Evolutionary conservation across 164 flowering plant genomes (phyloP).

Genomic region (Chimonanthus praecox): DNA sequence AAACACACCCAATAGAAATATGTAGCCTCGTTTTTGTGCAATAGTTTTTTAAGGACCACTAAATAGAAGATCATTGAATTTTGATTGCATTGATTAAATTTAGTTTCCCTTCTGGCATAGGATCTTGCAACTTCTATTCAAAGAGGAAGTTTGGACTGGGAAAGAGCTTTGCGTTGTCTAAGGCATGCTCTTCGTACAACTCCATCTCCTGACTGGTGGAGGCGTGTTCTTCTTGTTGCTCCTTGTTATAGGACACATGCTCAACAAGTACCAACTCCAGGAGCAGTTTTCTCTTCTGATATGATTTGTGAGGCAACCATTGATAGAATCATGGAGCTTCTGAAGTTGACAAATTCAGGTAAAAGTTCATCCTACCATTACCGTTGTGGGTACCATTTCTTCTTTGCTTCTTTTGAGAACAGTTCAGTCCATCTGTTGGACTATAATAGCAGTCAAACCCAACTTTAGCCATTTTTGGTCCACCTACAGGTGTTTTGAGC

Average conservation of each 20-base stretch:
- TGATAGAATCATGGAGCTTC: constrained; percentile 76
- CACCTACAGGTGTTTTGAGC: no score
- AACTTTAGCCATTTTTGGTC: no score
- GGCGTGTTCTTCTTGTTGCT: constrained; percentile 86
- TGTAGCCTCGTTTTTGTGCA: neutral
- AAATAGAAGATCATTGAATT: neutral
- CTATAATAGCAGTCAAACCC: no score
- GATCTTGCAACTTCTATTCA: constrained; percentile 79
- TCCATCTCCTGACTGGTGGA: constrained; percentile 99
- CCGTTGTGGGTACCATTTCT: neutral
- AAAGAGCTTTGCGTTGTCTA: constrained; percentile 92
- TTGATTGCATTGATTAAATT: constrained; percentile 2
- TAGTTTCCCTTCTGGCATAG: constrained; percentile 28
- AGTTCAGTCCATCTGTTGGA: no score
- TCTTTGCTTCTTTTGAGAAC: neutral
- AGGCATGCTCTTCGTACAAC: constrained; percentile 91
- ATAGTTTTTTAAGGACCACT: neutral
- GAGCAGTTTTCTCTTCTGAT: constrained; percentile 91
- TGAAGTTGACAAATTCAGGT: constrained; percentile 86
- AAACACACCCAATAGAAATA: neutral
- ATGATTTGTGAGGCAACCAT: constrained; percentile 93
- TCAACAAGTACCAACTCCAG: constrained; percentile 57
- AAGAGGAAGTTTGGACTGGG: constrained; percentile 94
- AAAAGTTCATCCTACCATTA: neutral
- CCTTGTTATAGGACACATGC: constrained; percentile 60